Evolutionary conservation across 306 rosid genomes (phyloP), one percentile per base, ranked within the genome.

Genomic region (Leucaena leucocephala): DNA sequence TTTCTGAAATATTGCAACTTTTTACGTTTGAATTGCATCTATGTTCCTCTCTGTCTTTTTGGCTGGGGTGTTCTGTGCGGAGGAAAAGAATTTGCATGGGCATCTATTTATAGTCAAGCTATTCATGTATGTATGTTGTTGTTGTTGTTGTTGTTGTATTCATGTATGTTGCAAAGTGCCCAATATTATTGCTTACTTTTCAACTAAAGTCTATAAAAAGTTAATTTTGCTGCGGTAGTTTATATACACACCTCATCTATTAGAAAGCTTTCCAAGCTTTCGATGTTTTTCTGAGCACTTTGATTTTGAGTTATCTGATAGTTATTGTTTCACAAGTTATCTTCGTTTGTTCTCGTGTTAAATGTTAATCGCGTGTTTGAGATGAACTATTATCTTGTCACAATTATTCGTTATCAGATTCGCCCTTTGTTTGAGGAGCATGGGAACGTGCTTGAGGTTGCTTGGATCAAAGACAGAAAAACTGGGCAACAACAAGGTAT

Each of bases 391-490:
- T 71, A 40, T 44, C 48, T 66, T 57, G 76, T 66, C 16, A 15
- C 52, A 21, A 69, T 78, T 57, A 27, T 79, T 78, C 50, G 34
- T 74, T 86, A 44, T 80, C 82, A 91, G 97, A 88, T 94, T 87
- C 27, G 97, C 34, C 97, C 95, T 52, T 77, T 87, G 87, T 94
- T 92, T 82, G 98, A 90, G 84, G 90, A 83, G 21, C 97, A 94
- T 83, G 98, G 98, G 79, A 87, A 89, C 52, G 95, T 94, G 82
- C 64, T 94, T 27, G 97, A 92, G 90, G 98, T 94, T 83, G 98
- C 98, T 63, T 35, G 91, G 84, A 92, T 92, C 70, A 27, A 27
- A 27, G 27, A 27, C 1, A 27, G 27, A 27, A 27, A 27, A 27
- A 27, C 27, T 27, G 27, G 27, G 27, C 27, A 27, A 27, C 27